These are phyloP conservation scores for Oehlia diaphana DNA, from an alignment of 192 early-diverging fungal species.

Conservation along the genomic window DNA sequence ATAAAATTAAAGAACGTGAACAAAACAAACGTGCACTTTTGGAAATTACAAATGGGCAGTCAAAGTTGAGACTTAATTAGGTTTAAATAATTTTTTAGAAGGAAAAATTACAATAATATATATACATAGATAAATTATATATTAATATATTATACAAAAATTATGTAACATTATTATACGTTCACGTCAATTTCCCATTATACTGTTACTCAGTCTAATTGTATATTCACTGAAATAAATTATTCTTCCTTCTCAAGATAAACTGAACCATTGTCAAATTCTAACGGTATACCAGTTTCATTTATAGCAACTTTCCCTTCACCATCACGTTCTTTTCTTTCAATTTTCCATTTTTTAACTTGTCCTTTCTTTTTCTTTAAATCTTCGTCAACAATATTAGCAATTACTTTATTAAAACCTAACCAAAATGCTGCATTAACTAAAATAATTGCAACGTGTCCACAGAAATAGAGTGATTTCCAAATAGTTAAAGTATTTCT, in stretches of 20 bases:
- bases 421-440: conserved; percentile 5
- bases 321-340: not conserved
- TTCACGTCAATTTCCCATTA: no score
- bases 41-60: not conserved
- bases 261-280: not conserved
- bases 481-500: conserved; percentile 57
- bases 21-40: not conserved
- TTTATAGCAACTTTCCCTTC: not conserved
- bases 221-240: not conserved
- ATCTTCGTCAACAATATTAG: not conserved
- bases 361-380: not conserved
- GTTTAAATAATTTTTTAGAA: no score
- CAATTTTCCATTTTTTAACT: not conserved
- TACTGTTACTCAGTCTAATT: no score
- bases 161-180: no score
- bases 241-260: not conserved
- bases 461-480: conserved; percentile 60
- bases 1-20: conserved; percentile 13
- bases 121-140: no score
- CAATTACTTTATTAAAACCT: not conserved
- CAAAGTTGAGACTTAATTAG: not conserved
- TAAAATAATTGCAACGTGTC: conserved; percentile 57
- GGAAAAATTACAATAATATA: no score
- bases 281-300: not conserved
- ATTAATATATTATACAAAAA: no score